phyloP scores from a whole-genome alignment of 2,329 filamentous ascomycete species.

The Blumeriella jaapii region DNA sequence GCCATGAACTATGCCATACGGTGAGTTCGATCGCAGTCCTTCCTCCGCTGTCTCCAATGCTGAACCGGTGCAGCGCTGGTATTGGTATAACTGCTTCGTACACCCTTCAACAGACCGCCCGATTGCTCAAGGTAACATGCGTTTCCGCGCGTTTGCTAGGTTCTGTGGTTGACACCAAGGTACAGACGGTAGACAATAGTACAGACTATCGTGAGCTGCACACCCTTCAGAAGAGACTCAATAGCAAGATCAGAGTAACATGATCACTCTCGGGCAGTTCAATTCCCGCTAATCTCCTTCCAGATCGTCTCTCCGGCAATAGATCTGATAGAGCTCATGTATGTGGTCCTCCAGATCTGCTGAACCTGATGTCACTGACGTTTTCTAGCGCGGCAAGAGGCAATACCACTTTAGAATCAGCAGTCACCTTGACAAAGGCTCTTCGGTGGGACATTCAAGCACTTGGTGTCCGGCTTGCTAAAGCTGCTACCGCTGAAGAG shows the following conservation, averaged over 20 bases:
- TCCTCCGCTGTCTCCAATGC: neutral
- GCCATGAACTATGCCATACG: conserved; percentile 77
- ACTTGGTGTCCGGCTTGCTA: conserved; percentile 63
- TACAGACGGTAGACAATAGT: conserved; percentile 57
- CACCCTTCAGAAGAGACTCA: conserved; percentile 58
- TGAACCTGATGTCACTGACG: conserved; percentile 11
- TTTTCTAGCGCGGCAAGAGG: conserved; percentile 49
- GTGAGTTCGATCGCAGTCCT: conserved; percentile 18
- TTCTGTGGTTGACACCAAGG: conserved; percentile 6
- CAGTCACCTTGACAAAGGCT: conserved; percentile 69
- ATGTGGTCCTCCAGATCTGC: conserved; percentile 29
- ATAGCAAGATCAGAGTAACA: conserved; percentile 79
- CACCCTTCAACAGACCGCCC: conserved; percentile 71
- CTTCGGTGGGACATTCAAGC: conserved; percentile 74
- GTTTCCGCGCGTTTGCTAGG: neutral
- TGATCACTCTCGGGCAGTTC: no score
- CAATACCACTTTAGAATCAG: conserved; percentile 75
- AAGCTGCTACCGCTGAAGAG: conserved; percentile 55
- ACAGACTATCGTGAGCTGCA: conserved; percentile 58
- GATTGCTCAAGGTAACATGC: conserved; percentile 54
- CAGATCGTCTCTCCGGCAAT: conserved; percentile 83
- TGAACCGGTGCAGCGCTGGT: conserved; percentile 43
- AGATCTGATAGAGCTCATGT: conserved; percentile 87
- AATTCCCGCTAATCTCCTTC: conserved; percentile 2
- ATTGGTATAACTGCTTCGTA: conserved; percentile 77